Percentiles rank a stretch among this genome's conserved stretches.
phyloP scores from a whole-genome alignment of 2,329 filamentous ascomycete species.

The Berkeleyomyces rouxiae region DNA sequence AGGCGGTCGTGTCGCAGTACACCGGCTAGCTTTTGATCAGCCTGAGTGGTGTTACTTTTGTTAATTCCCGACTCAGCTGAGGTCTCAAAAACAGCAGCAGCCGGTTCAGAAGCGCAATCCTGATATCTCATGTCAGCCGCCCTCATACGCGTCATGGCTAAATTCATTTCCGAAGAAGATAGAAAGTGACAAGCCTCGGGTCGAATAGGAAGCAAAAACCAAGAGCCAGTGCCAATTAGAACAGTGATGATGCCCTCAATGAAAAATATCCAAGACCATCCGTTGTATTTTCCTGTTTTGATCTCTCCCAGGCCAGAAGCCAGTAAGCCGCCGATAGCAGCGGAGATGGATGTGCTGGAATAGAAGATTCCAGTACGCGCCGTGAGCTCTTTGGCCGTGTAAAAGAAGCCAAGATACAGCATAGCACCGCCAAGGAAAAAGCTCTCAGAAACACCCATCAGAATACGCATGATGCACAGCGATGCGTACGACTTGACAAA shows the following conservation, averaged over 20 bases:
- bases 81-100: not conserved
- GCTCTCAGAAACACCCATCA: constrained; percentile 17
- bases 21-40: not conserved
- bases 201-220: constrained; percentile 24
- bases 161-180: constrained; percentile 25
- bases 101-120: not conserved
- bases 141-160: constrained; percentile 19
- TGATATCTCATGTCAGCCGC: constrained; percentile 8
- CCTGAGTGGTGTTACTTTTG: not conserved
- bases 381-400: constrained; percentile 16
- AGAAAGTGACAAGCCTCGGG: constrained; percentile 25
- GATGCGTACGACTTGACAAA: constrained; percentile 16
- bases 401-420: constrained; percentile 18
- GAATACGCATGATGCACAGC: constrained; percentile 15
- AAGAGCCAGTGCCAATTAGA: constrained; percentile 20
- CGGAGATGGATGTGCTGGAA: constrained; percentile 50
- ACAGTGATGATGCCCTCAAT: constrained; percentile 25
- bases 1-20: constrained; percentile 5
- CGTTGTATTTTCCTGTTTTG: constrained; percentile 22
- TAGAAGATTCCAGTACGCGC: constrained; percentile 18
- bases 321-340: constrained; percentile 40
- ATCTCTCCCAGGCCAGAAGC: constrained; percentile 27
- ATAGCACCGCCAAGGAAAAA: constrained; percentile 17
- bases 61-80: not conserved
- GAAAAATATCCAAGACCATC: constrained; percentile 32